Conservation (phyloP, 495 filamentous ascomycete species). For the Haplographium delicatum region DNA sequence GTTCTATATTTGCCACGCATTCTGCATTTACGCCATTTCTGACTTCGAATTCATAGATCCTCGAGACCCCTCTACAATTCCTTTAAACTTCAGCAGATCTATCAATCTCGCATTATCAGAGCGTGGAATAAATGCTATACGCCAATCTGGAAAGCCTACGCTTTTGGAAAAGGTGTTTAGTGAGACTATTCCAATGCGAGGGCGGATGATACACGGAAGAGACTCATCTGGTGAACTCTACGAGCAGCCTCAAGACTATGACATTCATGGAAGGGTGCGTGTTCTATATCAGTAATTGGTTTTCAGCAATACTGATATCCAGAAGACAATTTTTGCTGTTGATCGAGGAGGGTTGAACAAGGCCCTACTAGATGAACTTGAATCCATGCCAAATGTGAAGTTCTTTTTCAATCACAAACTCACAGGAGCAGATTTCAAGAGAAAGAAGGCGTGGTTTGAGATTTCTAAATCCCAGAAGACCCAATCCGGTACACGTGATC, state of each 20-base stretch:
- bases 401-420: conserved; percentile 91
- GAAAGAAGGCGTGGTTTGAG: conserved; percentile 85
- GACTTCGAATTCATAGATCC: conserved; percentile 60
- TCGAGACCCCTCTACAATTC: conserved; percentile 73
- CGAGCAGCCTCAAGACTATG: conserved; percentile 81
- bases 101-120: conserved; percentile 96
- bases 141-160: conserved; percentile 52
- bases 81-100: conserved; percentile 93
- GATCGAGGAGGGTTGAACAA: conserved; percentile 85
- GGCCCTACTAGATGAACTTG: conserved; percentile 77
- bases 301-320: conserved; percentile 7
- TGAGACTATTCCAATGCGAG: conserved; percentile 85
- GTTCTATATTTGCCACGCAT: not conserved
- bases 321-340: conserved; percentile 42
- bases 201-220: conserved; percentile 92
- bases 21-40: not conserved
- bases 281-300: too few relatives aligned
- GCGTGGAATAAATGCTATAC: conserved; percentile 85
- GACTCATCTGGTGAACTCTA: conserved; percentile 58
- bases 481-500: conserved; percentile 3
- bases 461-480: conserved; percentile 23
- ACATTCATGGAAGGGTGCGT: conserved; percentile 85
- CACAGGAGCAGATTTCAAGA: conserved; percentile 74
- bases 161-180: conserved; percentile 68
- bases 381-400: conserved; percentile 76